Evolutionary conservation across 2,329 filamentous ascomycete species (phyloP), one percentile per base, ranked within the genome.

Genomic region (Colletotrichum somersetense): DNA sequence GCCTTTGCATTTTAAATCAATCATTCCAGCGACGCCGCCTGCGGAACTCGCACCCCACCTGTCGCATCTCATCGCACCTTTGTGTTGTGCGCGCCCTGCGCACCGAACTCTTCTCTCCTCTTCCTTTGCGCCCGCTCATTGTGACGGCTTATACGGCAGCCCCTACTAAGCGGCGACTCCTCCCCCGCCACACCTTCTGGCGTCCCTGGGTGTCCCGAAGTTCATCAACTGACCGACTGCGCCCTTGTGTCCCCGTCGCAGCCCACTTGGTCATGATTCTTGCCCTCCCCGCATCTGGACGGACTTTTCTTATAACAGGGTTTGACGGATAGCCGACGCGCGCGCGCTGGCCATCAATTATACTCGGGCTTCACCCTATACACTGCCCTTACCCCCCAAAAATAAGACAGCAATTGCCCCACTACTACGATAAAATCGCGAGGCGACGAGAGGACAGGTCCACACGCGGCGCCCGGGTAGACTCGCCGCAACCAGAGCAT

Each of bases 401-500:
- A 26, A 26, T 23, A 35, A 58, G 26, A 55, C 38, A 63, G 38
- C 46, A 23, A 20, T 52, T 65, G 52, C 16, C n/a, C 20, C 56
- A 48, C 20, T 33, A 62, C 16, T 38, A 67, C 48, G 66, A 42
- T 33, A 70, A 30, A 18, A 70, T 55, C 67, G 62, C 67, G 53
- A 62, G 46, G 50, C 50, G 33, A 67, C 68, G 42, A 71, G 58
- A 62, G 68, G 50, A 35, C 42, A 71, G 50, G 52, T 62, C 56
- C 35, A 62, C 42, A 62, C 64, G 68, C 62, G 67, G 62, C 71
- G 59, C 52, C 58, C 66, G 40, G 66, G 58, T 65, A 56, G 66
- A 72, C 50, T 62, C n/a, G 48, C 55, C 59, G 69, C 64, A 72
- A 68, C 69, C 64, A 68, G 67, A 73, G 73, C 67, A 74, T 74